phyloP scores from a whole-genome alignment of 371 early-diverging fungal species.

The Paraphysoderma sedebokerense region DNA sequence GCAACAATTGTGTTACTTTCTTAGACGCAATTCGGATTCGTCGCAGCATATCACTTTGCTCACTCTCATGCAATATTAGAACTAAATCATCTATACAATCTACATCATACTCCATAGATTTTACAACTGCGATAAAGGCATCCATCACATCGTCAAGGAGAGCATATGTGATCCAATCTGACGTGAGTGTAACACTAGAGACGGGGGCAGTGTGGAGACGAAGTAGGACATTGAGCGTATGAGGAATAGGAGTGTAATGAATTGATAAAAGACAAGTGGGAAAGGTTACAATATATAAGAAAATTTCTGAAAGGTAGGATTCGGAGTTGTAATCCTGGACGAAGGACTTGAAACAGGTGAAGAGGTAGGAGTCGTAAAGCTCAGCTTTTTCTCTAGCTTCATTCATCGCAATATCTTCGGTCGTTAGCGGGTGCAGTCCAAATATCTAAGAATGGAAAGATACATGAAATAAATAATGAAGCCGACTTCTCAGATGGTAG shows the following conservation, averaged over 20 bases:
- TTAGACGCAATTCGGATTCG: slow-evolving; percentile 9
- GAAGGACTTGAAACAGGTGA: slow-evolving; percentile 27
- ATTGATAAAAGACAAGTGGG: not conserved
- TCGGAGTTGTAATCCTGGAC: not conserved
- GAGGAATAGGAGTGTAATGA: not conserved
- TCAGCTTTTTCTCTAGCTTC: slow-evolving; percentile 62
- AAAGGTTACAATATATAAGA: not conserved
- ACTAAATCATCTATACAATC: slow-evolving; percentile 11
- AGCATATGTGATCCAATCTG: slow-evolving; percentile 9
- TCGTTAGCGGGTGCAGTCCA: slow-evolving; percentile 51
- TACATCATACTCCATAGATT: slow-evolving; percentile 7
- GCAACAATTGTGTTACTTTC: slow-evolving; percentile 1
- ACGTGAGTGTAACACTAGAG: not conserved
- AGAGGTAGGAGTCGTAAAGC: slow-evolving; percentile 45
- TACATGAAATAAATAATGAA: no score
- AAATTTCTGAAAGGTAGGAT: not conserved
- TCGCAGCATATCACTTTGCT: slow-evolving; percentile 8
- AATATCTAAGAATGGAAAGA: slow-evolving; percentile 12
- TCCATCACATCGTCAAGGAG: slow-evolving; percentile 6
- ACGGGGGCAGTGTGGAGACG: not conserved
- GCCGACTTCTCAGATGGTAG: no score
- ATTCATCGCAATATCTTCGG: slow-evolving; percentile 49
- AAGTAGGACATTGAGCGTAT: not conserved
- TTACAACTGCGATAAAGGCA: slow-evolving; percentile 3
- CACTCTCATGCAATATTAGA: slow-evolving; percentile 3